Base-by-base conservation (phyloP, 768 basidiomycete species). In the Lactarius tabidus region DNA sequence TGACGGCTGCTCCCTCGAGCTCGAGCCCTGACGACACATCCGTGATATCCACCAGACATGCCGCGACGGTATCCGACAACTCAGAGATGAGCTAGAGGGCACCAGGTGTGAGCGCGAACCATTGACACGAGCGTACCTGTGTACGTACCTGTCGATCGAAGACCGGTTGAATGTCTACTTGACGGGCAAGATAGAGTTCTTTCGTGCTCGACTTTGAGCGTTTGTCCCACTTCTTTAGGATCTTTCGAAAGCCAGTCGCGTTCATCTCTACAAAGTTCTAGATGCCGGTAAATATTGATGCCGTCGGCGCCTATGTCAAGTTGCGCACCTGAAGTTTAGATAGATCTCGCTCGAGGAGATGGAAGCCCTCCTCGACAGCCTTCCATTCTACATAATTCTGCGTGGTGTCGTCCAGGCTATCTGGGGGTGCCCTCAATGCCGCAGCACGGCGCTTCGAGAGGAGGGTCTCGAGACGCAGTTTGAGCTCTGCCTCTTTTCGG, bases 141-240 rank as follows among this genome's bases (percentile, higher is more conserved):
- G 41, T n/a, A 73, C 83, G 60, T 62, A 90, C 92, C 80, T 95
- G 93, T 77, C 95, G 81, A 73, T 98, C 95, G 78, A 98, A 98
- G 51, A 95, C 94, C 1, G 95, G 97, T 71, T 98, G 97, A n/a
- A 98, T 91, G 70, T 99, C 97, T 2, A 99, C 95, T 74, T 98
- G 97, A 35, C 97, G 86, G 54, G 92, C 85, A 23, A 99, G 85
- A 76, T 98, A 98, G 6, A 98, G 82, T 72, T 99, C 97, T 73
- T 95, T 98, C n/a, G 92, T 98, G 26, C 89, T 87, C 1, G 92
- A 94, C 51, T 88, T 97, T 41, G 94, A 94, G 55, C 93, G 85
- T 77, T 98, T 99, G 77, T 98, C 97, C 83, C 93, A 99, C 75
- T 99, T 99, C 74, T 99, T 98, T 67, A 98, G 77, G 56, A 98